Percentiles rank a stretch among this genome's conserved stretches.
Evolutionary conservation across 176 grass and related monocot genomes (phyloP).

Genomic region (Zoysia pacifica): DNA sequence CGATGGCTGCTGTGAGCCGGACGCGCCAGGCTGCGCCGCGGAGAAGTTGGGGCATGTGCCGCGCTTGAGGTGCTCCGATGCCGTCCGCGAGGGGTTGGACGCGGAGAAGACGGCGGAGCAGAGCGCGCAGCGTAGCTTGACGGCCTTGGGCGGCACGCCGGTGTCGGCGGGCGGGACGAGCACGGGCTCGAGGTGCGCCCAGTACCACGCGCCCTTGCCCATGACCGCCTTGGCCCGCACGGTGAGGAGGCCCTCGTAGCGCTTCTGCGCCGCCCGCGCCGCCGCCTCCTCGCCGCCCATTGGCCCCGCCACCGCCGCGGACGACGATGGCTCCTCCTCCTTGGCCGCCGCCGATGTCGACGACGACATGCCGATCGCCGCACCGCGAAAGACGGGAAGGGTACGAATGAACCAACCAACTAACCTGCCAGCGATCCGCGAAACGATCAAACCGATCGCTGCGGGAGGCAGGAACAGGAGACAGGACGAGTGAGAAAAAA

Average conservation of each 20-base stretch:
- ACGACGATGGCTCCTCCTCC: conserved; percentile 29
- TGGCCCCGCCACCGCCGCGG: conserved; percentile 11
- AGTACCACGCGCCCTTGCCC: conserved; percentile 88
- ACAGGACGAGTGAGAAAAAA: neutral
- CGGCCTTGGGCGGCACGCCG: conserved; percentile 61
- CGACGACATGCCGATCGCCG: conserved; percentile 35
- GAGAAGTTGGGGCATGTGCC: conserved; percentile 74
- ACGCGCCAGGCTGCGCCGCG: conserved; percentile 32
- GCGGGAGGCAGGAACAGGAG: neutral
- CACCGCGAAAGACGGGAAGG: neutral
- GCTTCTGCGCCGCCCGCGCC: conserved; percentile 59
- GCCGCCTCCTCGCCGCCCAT: conserved; percentile 59
- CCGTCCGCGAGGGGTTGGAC: conserved; percentile 67
- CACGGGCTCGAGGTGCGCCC: conserved; percentile 75
- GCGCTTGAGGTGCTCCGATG: conserved; percentile 71
- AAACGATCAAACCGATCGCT: conserved; percentile 21
- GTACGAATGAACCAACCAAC: neutral
- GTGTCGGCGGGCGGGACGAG: conserved; percentile 60
- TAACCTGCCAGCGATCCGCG: neutral
- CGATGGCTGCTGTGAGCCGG: conserved; percentile 36
- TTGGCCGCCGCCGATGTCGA: conserved; percentile 28
- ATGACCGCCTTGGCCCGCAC: conserved; percentile 73
- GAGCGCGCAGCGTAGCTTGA: conserved; percentile 68
- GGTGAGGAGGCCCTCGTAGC: conserved; percentile 65
- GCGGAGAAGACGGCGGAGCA: conserved; percentile 78